Evolutionary conservation across 2,329 filamentous ascomycete genomes (phyloP), one percentile per base, ranked within the genome.

Genomic region (Cladosporium sp.): DNA sequence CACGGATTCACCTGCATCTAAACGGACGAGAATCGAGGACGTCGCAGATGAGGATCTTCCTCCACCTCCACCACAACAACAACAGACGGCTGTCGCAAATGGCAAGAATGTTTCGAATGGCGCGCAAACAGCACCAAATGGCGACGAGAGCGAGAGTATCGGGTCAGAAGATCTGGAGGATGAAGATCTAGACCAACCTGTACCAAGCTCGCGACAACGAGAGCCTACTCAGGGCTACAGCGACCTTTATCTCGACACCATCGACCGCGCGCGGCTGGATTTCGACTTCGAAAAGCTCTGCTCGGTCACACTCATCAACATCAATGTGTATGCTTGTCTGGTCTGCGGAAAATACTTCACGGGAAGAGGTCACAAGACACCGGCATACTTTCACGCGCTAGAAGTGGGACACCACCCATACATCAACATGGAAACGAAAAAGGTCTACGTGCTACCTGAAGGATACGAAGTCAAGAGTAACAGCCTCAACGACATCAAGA

Each of bases 281-380:
- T 97, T 97, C 67, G 93, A 98, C 70, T 98, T 98, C 67, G 93
- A 98, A 68, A 98, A 98, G 76, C 82, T 96, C 11, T 98, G 93
- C 72, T 97, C 92, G 19, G 79, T 98, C 58, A 95, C 89, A 29
- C 79, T 98, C 7, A 95, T 91, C 42, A 97, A 97, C 67, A 96
- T 97, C 73, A 98, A 98, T 66, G 91, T 98, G 38, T 98, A 98
- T 68, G 93, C 93, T 8, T 98, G 93, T 64, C 80, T 98, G 9
- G 88, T 97, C 1, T 98, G 93, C 68, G 93, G 93, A n/a, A 92
- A 89, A 68, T 98, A 98, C 74, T 98, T 86, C 68, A 90, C 96
- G 69, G 93, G 93, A 47, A 82, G 93, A 60, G 93, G 93, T 0
- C 86, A 87, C 13, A 95, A 93, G 66, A 96, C 92, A 46, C 87